Evolutionary conservation across 768 basidiomycete genomes (phyloP).

Genomic region (Podaxis sp.): DNA sequence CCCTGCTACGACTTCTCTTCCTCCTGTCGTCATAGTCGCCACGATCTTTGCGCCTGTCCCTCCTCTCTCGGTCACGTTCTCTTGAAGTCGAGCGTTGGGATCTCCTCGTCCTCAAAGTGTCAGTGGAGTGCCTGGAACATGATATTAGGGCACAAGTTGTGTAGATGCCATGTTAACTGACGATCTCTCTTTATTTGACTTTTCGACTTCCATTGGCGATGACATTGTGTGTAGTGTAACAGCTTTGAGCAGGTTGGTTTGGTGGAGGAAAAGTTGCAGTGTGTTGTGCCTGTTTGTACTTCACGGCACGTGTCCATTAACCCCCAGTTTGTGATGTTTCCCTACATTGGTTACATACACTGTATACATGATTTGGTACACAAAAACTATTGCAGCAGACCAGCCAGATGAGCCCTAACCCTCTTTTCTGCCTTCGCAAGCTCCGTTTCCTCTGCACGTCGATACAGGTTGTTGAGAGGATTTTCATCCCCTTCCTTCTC

Average conservation of each 20-base stretch:
- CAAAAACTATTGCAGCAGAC: constrained; percentile 22
- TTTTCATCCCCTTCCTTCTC: constrained; percentile 52
- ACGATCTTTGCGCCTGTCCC: constrained; percentile 49
- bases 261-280: constrained; percentile 8
- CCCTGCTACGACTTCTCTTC: constrained; percentile 59
- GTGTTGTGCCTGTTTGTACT: constrained; percentile 5
- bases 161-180: constrained; percentile 27
- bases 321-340: not conserved
- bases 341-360: not conserved
- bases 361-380: not conserved
- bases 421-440: constrained; percentile 57
- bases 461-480: constrained; percentile 52
- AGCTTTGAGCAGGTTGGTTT: constrained; percentile 1
- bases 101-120: constrained; percentile 67
- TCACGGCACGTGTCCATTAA: constrained; percentile 4
- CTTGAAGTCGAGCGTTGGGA: constrained; percentile 72
- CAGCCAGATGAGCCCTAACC: constrained; percentile 45
- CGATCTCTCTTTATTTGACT: constrained; percentile 58
- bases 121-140: constrained; percentile 71
- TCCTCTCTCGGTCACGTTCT: constrained; percentile 44
- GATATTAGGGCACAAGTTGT: constrained; percentile 7
- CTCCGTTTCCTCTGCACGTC: constrained; percentile 44
- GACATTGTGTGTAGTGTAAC: constrained; percentile 31
- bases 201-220: constrained; percentile 62
- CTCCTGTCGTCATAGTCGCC: constrained; percentile 58